Conservation (phyloP, 306 rosid genomes). For the Albizia julibrissin region DNA sequence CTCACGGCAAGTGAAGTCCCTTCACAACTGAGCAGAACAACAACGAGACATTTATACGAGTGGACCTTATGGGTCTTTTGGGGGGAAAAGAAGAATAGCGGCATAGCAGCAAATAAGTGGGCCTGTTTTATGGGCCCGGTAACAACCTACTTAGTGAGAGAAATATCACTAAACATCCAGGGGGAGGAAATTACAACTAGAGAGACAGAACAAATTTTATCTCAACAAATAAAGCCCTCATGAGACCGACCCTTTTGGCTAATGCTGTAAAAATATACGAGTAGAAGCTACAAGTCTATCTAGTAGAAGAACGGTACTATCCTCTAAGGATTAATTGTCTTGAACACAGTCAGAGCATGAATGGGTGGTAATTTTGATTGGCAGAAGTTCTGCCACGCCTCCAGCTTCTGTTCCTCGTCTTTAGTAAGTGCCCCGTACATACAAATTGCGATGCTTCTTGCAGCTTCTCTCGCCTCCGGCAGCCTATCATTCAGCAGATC, state of each 20-base stretch:
- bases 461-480: slow-evolving; percentile 96
- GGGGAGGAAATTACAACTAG: neutral
- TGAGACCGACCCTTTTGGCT: slow-evolving; percentile 36
- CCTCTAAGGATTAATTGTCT: slow-evolving; percentile 54
- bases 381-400: slow-evolving; percentile 86
- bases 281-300: neutral
- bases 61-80: too few relatives aligned
- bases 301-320: neutral
- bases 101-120: too few relatives aligned
- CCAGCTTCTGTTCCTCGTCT: slow-evolving; percentile 64
- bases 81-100: too few relatives aligned
- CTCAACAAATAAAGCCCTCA: slow-evolving; percentile 18
- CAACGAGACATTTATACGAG: too few relatives aligned
- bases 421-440: slow-evolving; percentile 51
- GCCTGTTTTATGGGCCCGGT: too few relatives aligned
- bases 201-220: slow-evolving; percentile 12
- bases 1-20: too few relatives aligned
- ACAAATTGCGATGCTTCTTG: slow-evolving; percentile 64
- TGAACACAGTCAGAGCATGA: slow-evolving; percentile 68
- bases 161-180: neutral
- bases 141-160: too few relatives aligned
- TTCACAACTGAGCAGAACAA: too few relatives aligned
- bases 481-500: slow-evolving; percentile 81
- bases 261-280: neutral
- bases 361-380: slow-evolving; percentile 64